Evolutionary conservation across 495 filamentous ascomycete genomes (phyloP), one percentile per base, ranked within the genome.

Genomic region (Patellaria atrata): DNA sequence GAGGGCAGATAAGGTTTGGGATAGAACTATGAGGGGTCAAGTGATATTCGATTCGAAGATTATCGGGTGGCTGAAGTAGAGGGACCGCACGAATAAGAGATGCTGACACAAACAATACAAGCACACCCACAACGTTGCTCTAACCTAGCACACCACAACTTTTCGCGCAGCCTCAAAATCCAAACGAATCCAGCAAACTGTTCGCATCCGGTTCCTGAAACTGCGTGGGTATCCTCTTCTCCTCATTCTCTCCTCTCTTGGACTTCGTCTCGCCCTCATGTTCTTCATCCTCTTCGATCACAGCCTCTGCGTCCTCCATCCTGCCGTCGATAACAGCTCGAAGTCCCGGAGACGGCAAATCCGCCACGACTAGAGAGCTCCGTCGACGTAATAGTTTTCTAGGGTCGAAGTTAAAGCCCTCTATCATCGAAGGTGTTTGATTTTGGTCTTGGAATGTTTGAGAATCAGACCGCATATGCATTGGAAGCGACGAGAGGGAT

Each of bases 171-270:
- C 10, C 31, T 48, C 47, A 61, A 34, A 61, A 59, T 13, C 56
- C 58, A 51, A 61, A 61, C 34, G 45, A 40, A 35, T 61, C 59
- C 26, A 59, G 38, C 43, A 59, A 81, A 59, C 74, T 91, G 38
- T 47, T 54, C 27, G 79, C 67, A 64, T 91, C 82, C 12, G 87
- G 87, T 57, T 96, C 87, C 58, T 86, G 69, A 55, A 94, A 94
- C 43, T 76, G 72, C 27, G 73, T 82, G n/a, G 78, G 73, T 15
- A 78, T 73, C 24, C 73, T 69, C 50, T 79, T 75, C 43, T 53
- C 47, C 47, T 50, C 39, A 30, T 43, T 42, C 33, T 28, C 24
- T 12, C 56, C 61, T 44, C 57, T 37, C 37, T 50, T 19, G n/a
- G 14, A 16, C 5, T 28, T 22, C 34, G 19, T 30, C 45, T 49